Evolutionary conservation across 1,284 basidiomycete species (phyloP), one percentile per base, ranked within the genome.

Genomic region (Trametes hirsuta): DNA sequence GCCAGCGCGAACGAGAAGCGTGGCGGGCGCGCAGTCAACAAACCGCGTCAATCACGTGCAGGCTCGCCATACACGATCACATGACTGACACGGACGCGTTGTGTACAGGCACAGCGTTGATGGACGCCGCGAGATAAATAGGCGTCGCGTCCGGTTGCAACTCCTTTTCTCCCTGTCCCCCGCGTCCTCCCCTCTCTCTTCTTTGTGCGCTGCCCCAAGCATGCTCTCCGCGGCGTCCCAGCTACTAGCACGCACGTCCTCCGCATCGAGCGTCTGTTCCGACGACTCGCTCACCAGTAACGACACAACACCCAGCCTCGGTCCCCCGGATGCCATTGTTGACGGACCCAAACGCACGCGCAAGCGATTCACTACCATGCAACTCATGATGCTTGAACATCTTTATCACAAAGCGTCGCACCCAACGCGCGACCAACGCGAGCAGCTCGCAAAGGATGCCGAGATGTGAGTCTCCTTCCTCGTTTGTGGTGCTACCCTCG

Each of bases 331-430:
- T 36, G 48, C 22, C 39, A 41, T 59, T 4, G 56, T 50, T 35
- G 64, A 64, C 35, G 62, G 64, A 8, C 55, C 63, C 11, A 75
- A 77, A 55, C 80, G 87, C 47, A 88, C 88, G 9, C 83, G 88
- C 48, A 89, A 88, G 71, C 80, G 89, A 4, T 90, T 91, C 73
- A 84, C 82, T 39, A 84, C 81, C 61, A 76, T 77, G 24, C 89
- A 91, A 75, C 82, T 91, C 66, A 82, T 83, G 66, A 81, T 87
- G 76, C 84, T 91, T 59, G 89, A 91, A 73, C 81, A 84, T 55
- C 81, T 90, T 50, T 91, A 86, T 69, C 86, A 87, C 72, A 78
- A 81, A 61, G 83, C 82, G 48, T 86, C 86, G 0, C 89, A 90
- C 68, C 89, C 88, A 3, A 85, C 86, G 36, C 82, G 88, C 34